A percentile compares a stretch with the other conserved stretches of the same genome.
These are phyloP conservation scores for Mucor irregularis DNA, from an alignment of 371 early-diverging fungal genomes.

Conservation along the genomic window DNA sequence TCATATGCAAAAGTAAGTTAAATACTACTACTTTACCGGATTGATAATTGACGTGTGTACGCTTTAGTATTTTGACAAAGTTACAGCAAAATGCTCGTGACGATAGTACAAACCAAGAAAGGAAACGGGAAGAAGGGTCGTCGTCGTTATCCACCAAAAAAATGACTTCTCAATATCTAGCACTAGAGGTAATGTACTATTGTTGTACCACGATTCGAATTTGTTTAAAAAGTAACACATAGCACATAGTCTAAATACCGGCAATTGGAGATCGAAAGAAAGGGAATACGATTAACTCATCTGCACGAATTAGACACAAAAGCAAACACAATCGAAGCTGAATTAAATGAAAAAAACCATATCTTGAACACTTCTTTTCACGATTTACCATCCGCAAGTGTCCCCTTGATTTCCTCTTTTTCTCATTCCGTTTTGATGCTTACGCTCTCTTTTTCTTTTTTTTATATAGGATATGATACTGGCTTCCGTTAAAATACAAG, in stretches of 20 bases:
- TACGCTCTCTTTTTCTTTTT: neutral
- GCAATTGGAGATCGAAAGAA: neutral
- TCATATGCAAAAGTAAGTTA: neutral
- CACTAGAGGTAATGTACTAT: too few relatives aligned
- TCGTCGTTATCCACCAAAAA: too few relatives aligned
- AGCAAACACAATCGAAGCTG: neutral
- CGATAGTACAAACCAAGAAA: neutral
- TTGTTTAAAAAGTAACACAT: too few relatives aligned
- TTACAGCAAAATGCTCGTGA: constrained; percentile 1
- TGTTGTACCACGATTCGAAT: too few relatives aligned
- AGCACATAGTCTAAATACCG: too few relatives aligned
- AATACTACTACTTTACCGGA: neutral
- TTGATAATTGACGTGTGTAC: neutral
- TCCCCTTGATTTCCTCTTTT: neutral
- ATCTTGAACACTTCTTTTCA: neutral
- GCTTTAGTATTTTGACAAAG: constrained; percentile 3
- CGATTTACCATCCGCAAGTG: constrained; percentile 7
- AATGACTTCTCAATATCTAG: neutral
- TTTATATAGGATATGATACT: constrained; percentile 13
- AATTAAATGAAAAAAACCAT: neutral
- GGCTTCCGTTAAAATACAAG: constrained; percentile 16
- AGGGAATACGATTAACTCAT: neutral
- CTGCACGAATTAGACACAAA: constrained; percentile 4
- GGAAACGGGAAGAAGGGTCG: neutral
- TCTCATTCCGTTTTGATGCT: too few relatives aligned